These are phyloP conservation scores for Murraya koenigii DNA, from an alignment of 345 rosid genomes.

Conservation along the genomic window DNA sequence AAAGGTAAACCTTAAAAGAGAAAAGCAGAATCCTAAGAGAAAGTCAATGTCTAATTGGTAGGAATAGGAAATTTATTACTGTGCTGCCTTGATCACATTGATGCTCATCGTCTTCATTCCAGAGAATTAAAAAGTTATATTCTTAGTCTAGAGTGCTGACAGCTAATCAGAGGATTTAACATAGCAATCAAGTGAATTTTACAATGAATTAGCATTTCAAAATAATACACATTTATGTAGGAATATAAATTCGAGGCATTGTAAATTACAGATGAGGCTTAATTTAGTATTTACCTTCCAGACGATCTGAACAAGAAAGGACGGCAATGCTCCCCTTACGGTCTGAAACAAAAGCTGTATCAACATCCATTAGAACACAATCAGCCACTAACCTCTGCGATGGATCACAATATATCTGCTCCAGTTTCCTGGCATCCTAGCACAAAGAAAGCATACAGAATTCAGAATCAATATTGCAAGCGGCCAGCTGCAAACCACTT, in stretches of 20 bases:
- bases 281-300: conserved; percentile 47
- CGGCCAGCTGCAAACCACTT: background rate
- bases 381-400: conserved; percentile 95
- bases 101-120: background rate
- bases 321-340: conserved; percentile 94
- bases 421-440: conserved; percentile 80
- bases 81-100: background rate
- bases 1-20: background rate
- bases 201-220: background rate
- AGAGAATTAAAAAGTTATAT: background rate
- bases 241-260: background rate
- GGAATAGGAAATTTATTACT: background rate
- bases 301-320: conserved; percentile 68
- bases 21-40: background rate
- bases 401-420: conserved; percentile 88
- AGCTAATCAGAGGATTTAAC: background rate
- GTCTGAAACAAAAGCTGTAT: conserved; percentile 92
- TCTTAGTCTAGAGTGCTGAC: background rate
- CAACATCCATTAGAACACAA: conserved; percentile 74
- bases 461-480: conserved; percentile 13
- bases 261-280: conserved; percentile 1
- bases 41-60: background rate
- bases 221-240: background rate
- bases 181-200: background rate
- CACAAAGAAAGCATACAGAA: conserved; percentile 14